Percentiles rank a stretch among this genome's conserved stretches.
These are phyloP conservation scores for Aureobasidium sp. DNA, from an alignment of 2,329 filamentous ascomycete species.

Conservation along the genomic window DNA sequence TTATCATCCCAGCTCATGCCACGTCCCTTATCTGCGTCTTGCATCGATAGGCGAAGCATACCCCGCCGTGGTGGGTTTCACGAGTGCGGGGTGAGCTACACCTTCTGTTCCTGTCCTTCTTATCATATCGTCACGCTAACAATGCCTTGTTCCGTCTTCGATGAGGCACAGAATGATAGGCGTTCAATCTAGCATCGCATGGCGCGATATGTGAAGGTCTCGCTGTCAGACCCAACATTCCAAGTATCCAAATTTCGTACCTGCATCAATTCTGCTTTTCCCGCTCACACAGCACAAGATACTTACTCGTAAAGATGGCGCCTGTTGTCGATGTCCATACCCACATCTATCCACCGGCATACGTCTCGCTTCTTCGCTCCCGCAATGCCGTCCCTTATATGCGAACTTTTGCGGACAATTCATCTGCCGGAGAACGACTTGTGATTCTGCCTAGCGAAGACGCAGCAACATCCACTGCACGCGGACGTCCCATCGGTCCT, in stretches of 20 bases:
- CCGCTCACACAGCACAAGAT: neutral
- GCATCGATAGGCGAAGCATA: constrained; percentile 8
- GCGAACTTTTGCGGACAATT: constrained; percentile 51
- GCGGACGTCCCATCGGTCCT: constrained; percentile 73
- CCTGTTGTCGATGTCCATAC: constrained; percentile 54
- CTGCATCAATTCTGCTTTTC: neutral
- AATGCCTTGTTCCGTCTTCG: neutral
- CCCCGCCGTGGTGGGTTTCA: neutral
- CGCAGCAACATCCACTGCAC: constrained; percentile 32
- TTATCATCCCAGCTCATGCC: neutral
- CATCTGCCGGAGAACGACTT: constrained; percentile 51
- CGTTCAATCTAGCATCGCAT: neutral
- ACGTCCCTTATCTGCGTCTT: neutral
- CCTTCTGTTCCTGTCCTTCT: constrained; percentile 1
- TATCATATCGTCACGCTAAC: neutral
- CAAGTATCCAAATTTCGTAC: neutral
- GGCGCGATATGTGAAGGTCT: neutral
- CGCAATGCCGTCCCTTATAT: constrained; percentile 63
- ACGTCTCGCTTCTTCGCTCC: constrained; percentile 50
- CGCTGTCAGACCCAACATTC: neutral
- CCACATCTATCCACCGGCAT: constrained; percentile 56
- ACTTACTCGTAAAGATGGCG: constrained; percentile 18
- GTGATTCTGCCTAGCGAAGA: constrained; percentile 55
- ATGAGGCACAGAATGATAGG: neutral
- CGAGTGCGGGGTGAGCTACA: constrained; percentile 10